Base-by-base conservation (phyloP, 2,329 filamentous ascomycete species). In the Ploettnerulaceae sp. region DNA sequence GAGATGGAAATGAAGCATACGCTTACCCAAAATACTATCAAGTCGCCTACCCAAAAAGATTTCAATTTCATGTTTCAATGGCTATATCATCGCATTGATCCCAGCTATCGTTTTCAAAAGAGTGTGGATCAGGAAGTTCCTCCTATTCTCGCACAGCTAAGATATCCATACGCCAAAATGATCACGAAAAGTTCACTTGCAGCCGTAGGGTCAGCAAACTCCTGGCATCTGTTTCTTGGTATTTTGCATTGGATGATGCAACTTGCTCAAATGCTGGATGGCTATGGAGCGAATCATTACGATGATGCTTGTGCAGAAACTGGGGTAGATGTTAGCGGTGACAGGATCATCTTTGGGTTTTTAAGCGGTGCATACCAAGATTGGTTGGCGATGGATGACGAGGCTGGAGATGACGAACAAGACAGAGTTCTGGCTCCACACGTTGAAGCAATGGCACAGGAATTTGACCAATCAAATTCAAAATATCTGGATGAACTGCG, bases 221-320 rank as follows among this genome's bases (percentile, higher is more conserved):
- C 61, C 9, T 98, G 93, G 93, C 86, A 86, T 52, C 93, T 89
- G 0, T 97, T 98, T 61, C 72, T 98, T 9, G 93, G 90, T 0
- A 72, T 98, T 64, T 74, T 98, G 40, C 90, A 98, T 69, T 98
- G 93, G 93, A 91, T 98, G 82, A 95, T 98, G 91, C 90, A 97
- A 67, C 73, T 98, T 41, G 88, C 89, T 4, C 84, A 91, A 57
- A 95, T 97, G 84, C 79, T 97, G 62, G 90, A 97, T 52, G 79
- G 86, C 17, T 97, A 90, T 62, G 73, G 79, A 1, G 67, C 72
- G 45, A 84, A 89, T 48, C 81, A 81, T 36, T 98, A 95, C 65
- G 89, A 96, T 56, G 86, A 95, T 42, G 90, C 89, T 1, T 96
- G 89, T 64, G 76, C 85, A 32, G 91, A 96, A 59, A 84, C 81